Percentiles rank a stretch among this genome's conserved stretches.
These are phyloP conservation scores for Populus alba DNA, from an alignment of 345 rosid species.

Conservation along the genomic window DNA sequence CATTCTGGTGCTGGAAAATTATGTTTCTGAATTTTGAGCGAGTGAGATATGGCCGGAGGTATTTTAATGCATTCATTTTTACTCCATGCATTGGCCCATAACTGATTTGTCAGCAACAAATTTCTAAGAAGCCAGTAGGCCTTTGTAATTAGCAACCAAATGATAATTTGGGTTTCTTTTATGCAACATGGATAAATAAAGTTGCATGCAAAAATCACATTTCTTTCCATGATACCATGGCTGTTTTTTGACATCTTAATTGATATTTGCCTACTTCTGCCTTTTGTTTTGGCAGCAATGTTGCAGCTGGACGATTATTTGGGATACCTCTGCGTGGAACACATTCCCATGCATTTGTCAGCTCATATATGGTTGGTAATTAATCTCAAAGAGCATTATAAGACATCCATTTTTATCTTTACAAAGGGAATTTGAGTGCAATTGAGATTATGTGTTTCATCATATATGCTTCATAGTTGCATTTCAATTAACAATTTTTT, in stretches of 20 bases:
- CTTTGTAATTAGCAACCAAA: neutral
- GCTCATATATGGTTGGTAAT: constrained; percentile 85
- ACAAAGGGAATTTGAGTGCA: neutral
- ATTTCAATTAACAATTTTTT: neutral
- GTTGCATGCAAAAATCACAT: neutral
- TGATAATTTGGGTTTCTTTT: neutral
- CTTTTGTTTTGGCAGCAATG: constrained; percentile 56
- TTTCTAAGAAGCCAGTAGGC: neutral
- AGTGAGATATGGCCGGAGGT: neutral
- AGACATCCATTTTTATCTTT: neutral
- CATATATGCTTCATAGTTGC: neutral
- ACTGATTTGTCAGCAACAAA: neutral
- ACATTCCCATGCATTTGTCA: constrained; percentile 98
- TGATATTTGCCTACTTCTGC: constrained; percentile 5
- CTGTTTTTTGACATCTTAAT: neutral
- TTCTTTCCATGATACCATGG: neutral
- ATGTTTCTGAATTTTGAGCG: neutral
- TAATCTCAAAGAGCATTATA: neutral
- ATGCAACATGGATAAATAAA: neutral
- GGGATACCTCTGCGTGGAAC: constrained; percentile 97
- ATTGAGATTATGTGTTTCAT: neutral
- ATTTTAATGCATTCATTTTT: neutral
- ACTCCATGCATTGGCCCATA: neutral
- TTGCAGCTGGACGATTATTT: constrained; percentile 84
- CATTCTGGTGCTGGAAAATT: neutral